phyloP scores from a whole-genome alignment of 2,329 filamentous ascomycete genomes.

The Xylaria sp. region DNA sequence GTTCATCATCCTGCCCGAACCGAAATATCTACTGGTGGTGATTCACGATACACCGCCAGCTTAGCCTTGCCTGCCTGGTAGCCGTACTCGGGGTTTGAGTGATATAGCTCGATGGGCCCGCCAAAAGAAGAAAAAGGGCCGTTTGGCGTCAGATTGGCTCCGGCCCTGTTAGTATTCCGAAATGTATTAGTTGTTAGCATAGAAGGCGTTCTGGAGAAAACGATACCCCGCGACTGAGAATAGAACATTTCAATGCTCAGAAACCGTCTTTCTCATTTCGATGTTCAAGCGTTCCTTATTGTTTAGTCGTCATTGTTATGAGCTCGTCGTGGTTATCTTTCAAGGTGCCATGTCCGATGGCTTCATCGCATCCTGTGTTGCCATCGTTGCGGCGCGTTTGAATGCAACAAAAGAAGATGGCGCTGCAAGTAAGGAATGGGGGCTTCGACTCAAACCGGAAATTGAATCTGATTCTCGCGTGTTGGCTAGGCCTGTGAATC shows the following conservation, averaged over 20 bases:
- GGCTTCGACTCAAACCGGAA: background rate
- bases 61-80: slow-evolving; percentile 41
- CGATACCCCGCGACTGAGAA: slow-evolving; percentile 35
- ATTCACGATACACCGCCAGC: slow-evolving; percentile 81
- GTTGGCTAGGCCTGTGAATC: slow-evolving; percentile 1
- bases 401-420: background rate
- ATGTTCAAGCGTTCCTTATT: background rate
- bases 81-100: background rate
- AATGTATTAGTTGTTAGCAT: slow-evolving; percentile 18
- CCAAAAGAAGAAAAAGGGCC: background rate
- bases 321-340: background rate
- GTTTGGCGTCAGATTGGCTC: slow-evolving; percentile 1
- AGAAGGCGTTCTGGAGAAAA: slow-evolving; percentile 35
- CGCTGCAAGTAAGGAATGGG: background rate
- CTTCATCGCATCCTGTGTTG: background rate
- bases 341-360: background rate
- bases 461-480: background rate
- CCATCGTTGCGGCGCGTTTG: background rate
- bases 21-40: slow-evolving; percentile 78
- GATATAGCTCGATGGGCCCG: slow-evolving; percentile 7
- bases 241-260: slow-evolving; percentile 13
- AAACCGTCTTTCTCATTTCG: background rate
- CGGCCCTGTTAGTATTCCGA: background rate
- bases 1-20: slow-evolving; percentile 80
- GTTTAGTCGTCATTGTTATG: background rate